Evolutionary conservation across 345 rosid genomes (phyloP).

Genomic region (Nasturtium officinale): DNA sequence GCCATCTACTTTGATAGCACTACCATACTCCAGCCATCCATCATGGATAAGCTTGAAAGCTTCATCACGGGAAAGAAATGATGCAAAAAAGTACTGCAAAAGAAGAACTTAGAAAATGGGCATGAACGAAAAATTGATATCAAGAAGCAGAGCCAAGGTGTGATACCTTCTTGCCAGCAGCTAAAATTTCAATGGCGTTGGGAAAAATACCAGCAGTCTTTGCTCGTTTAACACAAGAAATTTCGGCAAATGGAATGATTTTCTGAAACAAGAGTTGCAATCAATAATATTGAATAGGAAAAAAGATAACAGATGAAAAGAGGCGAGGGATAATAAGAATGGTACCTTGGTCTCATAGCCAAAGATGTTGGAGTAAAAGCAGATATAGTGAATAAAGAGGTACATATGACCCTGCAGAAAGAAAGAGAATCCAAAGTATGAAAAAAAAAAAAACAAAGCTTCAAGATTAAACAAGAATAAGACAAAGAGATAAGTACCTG

Average conservation of each 20-base stretch:
- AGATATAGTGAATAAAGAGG: constrained; percentile 72
- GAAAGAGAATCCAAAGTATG: constrained; percentile 13
- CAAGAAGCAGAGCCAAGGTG: constrained; percentile 15
- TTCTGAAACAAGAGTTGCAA: constrained; percentile 55
- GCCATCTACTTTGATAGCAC: constrained; percentile 39
- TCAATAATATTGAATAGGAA: constrained; percentile 24
- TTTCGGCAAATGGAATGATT: constrained; percentile 66
- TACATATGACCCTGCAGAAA: constrained; percentile 92
- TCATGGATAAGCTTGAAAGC: constrained; percentile 71
- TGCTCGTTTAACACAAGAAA: constrained; percentile 81
- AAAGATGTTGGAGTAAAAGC: constrained; percentile 98
- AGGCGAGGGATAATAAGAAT: neutral
- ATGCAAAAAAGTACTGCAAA: constrained; percentile 76
- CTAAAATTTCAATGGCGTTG: constrained; percentile 86
- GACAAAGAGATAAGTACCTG: constrained; percentile 55
- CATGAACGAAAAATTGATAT: constrained; percentile 22
- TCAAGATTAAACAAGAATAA: neutral
- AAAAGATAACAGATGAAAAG: neutral
- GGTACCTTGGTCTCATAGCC: constrained; percentile 98
- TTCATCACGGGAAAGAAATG: constrained; percentile 81
- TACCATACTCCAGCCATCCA: constrained; percentile 64
- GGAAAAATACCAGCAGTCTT: constrained; percentile 97
- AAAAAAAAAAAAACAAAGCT: neutral
- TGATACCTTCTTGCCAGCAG: constrained; percentile 83
- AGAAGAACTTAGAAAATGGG: constrained; percentile 32